Percentiles rank a stretch among this genome's conserved stretches.
Evolutionary conservation across 129 eudicot genomes (phyloP).

Genomic region (Smallanthus sonchifolius): DNA sequence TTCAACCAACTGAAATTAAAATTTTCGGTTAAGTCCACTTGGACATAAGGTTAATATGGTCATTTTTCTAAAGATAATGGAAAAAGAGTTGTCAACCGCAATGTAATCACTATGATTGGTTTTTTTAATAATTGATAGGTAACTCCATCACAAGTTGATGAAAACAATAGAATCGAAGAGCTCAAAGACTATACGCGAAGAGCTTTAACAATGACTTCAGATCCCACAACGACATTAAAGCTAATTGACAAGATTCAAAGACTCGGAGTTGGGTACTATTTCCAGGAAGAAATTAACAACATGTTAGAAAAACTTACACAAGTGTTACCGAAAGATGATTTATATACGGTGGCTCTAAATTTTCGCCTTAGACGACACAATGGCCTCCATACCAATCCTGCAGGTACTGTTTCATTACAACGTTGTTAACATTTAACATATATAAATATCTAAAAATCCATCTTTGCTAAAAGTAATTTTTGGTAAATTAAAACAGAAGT

Average conservation of each 20-base stretch:
- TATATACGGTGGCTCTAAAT: constrained; percentile 27
- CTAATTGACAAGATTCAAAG: constrained; percentile 48
- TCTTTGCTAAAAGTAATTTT: too few species aligned
- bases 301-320: constrained; percentile 11
- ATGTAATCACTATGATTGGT: too few species aligned
- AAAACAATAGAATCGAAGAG: constrained; percentile 18
- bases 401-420: constrained; percentile 21
- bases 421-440: neutral
- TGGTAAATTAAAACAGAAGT: constrained; percentile 22
- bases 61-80: too few species aligned
- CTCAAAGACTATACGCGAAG: constrained; percentile 22
- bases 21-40: too few species aligned
- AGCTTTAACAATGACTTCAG: constrained; percentile 14
- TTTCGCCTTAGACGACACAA: constrained; percentile 47
- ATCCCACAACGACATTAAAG: constrained; percentile 23
- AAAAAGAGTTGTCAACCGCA: too few species aligned
- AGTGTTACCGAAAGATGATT: constrained; percentile 27
- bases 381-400: constrained; percentile 31
- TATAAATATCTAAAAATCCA: too few species aligned
- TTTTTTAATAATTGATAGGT: neutral
- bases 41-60: too few species aligned
- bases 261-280: constrained; percentile 39
- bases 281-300: constrained; percentile 32
- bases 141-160: constrained; percentile 22
- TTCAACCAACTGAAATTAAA: too few species aligned